Evolutionary conservation across 768 basidiomycete genomes (phyloP), one percentile per base, ranked within the genome.

Genomic region (Termitomyces sp.): DNA sequence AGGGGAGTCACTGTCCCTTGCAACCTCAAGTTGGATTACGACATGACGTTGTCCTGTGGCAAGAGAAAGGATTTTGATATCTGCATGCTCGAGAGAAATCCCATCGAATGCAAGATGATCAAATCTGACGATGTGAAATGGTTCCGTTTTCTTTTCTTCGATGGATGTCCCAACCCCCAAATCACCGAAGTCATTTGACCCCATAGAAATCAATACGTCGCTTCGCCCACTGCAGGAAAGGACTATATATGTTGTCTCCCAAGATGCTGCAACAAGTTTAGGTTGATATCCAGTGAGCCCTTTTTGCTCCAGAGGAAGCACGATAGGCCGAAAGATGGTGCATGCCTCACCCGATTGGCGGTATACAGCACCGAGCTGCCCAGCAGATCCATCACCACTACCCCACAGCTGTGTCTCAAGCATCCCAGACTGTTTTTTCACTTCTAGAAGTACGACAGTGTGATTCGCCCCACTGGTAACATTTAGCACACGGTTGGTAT

Each of bases 171-270:
- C 87, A 46, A 81, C 65, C 1, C 92, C 93, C 46, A 93, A 77
- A 67, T 89, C 86, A 2, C 92, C 93, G 64, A 86, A 93, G 66
- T 93, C 93, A 70, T 95, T 80, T 2, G 85, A 80, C 1, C 95
- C 95, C 79, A 94, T 86, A 2, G 93, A 84, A 24, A 96, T 65
- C 29, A 95, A 61, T 3, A 82, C 66, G 62, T 87, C 88, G 48
- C 70, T 66, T 26, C 66, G 65, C 6, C 68, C 74, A 16, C 68
- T 62, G 51, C 64, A 66, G 12, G 81, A 77, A 15, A 92, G 72
- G 2, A 85, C 86, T 46, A 92, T 70, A 64, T 88, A 92, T 52
- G 85, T 85, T 7, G 92, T 92, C 70, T 96, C 89, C 94, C 94
- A 97, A 45, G 85, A 78, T 0, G 87, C 82, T 15, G 83, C 83